Evolutionary conservation across 129 eudicot species (phyloP).

Genomic region (Kitagawia praeruptora): DNA sequence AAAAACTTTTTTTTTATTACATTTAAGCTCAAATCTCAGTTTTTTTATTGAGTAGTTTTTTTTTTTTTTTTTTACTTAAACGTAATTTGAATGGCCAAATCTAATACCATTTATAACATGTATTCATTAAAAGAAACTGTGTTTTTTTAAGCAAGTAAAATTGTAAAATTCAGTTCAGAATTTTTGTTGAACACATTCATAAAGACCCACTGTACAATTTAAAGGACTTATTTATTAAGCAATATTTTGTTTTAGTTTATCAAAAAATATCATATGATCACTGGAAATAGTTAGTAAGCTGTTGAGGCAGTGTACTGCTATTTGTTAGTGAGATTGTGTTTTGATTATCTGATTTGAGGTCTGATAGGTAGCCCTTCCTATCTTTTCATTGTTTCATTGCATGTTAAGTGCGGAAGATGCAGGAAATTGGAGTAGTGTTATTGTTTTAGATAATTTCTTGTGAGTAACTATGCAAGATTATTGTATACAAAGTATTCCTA

Average conservation of each 20-base stretch:
- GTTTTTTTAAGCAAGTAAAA: too few relatives aligned
- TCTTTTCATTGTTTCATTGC: not conserved
- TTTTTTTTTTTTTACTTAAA: not conserved
- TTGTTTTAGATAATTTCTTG: not conserved
- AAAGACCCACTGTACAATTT: not conserved
- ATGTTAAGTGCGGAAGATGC: not conserved
- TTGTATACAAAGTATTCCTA: not conserved
- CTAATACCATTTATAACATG: not conserved
- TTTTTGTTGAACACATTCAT: not conserved
- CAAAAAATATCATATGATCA: not conserved
- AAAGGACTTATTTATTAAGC: not conserved
- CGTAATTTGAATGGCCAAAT: not conserved
- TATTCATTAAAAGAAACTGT: not conserved
- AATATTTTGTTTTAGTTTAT: not conserved
- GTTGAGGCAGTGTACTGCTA: not conserved
- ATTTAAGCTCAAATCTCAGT: not conserved
- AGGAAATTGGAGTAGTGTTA: not conserved
- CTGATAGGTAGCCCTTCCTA: not conserved
- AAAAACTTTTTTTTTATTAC: not conserved
- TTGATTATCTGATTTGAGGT: not conserved
- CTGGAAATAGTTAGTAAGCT: not conserved
- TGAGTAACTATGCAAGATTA: not conserved
- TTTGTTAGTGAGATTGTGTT: not conserved
- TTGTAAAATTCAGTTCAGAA: not conserved
- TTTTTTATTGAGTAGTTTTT: too few relatives aligned